These are phyloP conservation scores for Leishmania turanica DNA, from an alignment of 208 protist species.

Conservation along the genomic window DNA sequence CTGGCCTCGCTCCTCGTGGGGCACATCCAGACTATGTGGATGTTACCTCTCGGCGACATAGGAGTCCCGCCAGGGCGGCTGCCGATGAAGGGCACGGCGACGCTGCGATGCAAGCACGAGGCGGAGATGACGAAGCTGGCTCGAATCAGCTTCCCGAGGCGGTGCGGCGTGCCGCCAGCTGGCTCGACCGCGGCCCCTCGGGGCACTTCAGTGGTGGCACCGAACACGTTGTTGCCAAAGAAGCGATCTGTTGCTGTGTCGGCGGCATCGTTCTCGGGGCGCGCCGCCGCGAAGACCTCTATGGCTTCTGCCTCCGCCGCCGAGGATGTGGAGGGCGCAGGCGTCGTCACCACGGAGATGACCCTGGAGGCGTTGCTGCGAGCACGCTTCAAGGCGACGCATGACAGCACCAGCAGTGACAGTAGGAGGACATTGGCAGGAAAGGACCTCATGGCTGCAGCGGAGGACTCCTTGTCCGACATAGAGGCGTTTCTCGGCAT, in stretches of 20 bases:
- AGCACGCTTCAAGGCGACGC: constrained; percentile 3
- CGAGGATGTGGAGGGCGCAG: not conserved
- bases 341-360: not conserved
- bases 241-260: not conserved
- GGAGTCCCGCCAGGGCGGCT: not conserved
- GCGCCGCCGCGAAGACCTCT: not conserved
- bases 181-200: not conserved
- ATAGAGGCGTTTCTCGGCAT: constrained; percentile 33
- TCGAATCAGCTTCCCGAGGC: constrained; percentile 19
- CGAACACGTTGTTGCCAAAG: constrained; percentile 23
- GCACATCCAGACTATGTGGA: constrained; percentile 14
- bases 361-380: constrained; percentile 23
- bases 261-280: not conserved
- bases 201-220: constrained; percentile 16
- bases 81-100: constrained; percentile 10
- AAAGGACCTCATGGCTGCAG: not conserved
- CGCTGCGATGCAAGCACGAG: constrained; percentile 19
- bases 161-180: not conserved
- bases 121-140: constrained; percentile 14
- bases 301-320: not conserved
- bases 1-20: constrained; percentile 28
- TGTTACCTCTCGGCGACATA: constrained; percentile 1
- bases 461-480: constrained; percentile 29
- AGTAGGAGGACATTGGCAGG: not conserved
- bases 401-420: not conserved